Base-by-base conservation (phyloP, 2,329 filamentous ascomycete species). In the Colletotrichum neosansevieriae region DNA sequence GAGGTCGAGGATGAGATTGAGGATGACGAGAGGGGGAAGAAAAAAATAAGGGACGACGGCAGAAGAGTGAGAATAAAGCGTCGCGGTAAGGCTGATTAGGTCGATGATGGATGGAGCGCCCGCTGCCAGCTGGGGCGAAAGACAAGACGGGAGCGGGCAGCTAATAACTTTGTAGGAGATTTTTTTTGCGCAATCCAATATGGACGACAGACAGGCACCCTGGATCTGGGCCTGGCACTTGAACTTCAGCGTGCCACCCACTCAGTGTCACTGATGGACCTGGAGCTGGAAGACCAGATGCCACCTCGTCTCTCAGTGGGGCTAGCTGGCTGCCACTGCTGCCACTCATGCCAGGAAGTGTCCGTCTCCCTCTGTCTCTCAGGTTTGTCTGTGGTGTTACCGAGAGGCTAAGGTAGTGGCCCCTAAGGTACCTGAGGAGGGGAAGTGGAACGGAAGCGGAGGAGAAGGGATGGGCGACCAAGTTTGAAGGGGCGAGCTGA, bases 31-130 rank as follows among this genome's bases (percentile, higher is more conserved):
- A 50, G 36, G 34, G 51, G 50, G 24, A 44, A 17, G 50, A 58
- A 54, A 62, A 66, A 19, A 5, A 24, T 24, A 49, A 58, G 34
- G 45, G 29, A 29, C 29, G 7, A 45, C 38, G 45, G 45, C 45
- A 29, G 32, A 29, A 59, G 32, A 59, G 44, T 42, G 57, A 49
- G 57, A 59, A 50, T 63, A 54, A 51, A 58, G 60, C 65, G 60
- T 58, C 54, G 60, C 17, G 65, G 65, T 68, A 68, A 68, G 65
- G 61, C 61, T 68, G 65, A 65, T 68, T 65, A 68, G 54, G 65
- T 53, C 54, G 61, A 54, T 65, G 63, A 47, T 53, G 57, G 54
- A 68, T 65, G 65, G 61, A 68, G 61, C 54, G 54, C 59, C 51
- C 51, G 45, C 64, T 58, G 60, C 40, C 60, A 63, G 54, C 54